phyloP scores from a whole-genome alignment of 768 basidiomycete species.

The Hypholoma sublateritium region DNA sequence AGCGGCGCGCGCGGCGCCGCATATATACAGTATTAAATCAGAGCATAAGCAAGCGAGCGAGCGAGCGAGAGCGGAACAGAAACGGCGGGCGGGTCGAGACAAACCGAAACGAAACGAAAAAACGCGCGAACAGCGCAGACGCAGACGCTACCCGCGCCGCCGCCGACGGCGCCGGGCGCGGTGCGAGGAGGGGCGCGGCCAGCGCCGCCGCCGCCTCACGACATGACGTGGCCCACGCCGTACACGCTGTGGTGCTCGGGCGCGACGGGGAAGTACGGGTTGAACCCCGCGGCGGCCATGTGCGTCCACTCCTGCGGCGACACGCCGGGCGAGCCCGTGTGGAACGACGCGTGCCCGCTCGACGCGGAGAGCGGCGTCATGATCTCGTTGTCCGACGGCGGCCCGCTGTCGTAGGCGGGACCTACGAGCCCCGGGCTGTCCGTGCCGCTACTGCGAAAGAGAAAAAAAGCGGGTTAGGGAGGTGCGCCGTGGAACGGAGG shows the following conservation, averaged over 20 bases:
- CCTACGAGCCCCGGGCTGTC: slow-evolving; percentile 48
- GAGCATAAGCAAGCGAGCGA: no score
- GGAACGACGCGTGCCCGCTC: slow-evolving; percentile 47
- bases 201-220: slow-evolving; percentile 31
- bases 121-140: not conserved
- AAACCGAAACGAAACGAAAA: not conserved
- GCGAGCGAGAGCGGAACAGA: no score
- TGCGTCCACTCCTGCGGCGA: slow-evolving; percentile 65
- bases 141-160: no score
- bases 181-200: no score
- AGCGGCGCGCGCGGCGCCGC: no score
- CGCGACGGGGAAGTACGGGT: slow-evolving; percentile 63
- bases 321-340: slow-evolving; percentile 45
- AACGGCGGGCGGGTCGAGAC: not conserved
- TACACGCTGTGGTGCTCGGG: slow-evolving; percentile 58
- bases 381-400: slow-evolving; percentile 65
- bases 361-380: slow-evolving; percentile 53
- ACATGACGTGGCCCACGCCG: slow-evolving; percentile 48
- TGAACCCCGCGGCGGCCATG: slow-evolving; percentile 56
- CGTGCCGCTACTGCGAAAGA: slow-evolving; percentile 37
- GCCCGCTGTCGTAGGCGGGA: slow-evolving; percentile 55
- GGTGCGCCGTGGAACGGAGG: slow-evolving; percentile 1
- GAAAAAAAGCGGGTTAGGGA: not conserved
- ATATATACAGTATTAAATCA: no score
- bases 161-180: not conserved